These are phyloP conservation scores for Cryphonectria parasitica DNA, from an alignment of 2,329 filamentous ascomycete species.

Conservation along the genomic window DNA sequence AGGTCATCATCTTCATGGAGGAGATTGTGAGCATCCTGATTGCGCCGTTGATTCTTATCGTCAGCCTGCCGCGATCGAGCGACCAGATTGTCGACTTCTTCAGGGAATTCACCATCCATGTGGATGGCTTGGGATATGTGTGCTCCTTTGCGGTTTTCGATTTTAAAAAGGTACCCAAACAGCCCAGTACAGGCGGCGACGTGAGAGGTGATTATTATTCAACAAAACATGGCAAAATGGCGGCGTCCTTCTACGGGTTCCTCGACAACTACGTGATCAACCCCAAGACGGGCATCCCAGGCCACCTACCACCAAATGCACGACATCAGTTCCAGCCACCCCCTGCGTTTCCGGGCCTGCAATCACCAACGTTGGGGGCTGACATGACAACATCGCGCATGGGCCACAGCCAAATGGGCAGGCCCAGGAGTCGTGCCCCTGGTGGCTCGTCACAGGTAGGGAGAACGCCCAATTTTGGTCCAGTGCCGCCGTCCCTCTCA, in stretches of 20 bases:
- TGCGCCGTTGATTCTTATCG: constrained; percentile 86
- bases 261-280: constrained; percentile 87
- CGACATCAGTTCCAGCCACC: constrained; percentile 73
- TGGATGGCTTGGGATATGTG: constrained; percentile 93
- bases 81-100: constrained; percentile 98
- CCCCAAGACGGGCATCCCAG: constrained; percentile 67
- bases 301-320: constrained; percentile 59
- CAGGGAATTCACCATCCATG: constrained; percentile 94
- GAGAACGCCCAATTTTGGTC: constrained; percentile 49
- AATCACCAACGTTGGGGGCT: constrained; percentile 61
- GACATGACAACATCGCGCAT: constrained; percentile 59
- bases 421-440: constrained; percentile 46
- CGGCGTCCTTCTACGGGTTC: constrained; percentile 95
- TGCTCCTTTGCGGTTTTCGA: constrained; percentile 98
- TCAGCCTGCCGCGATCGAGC: constrained; percentile 83
- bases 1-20: constrained; percentile 87
- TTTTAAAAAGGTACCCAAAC: constrained; percentile 78
- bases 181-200: constrained; percentile 54
- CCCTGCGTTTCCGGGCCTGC: constrained; percentile 73
- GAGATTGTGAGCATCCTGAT: constrained; percentile 92
- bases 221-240: constrained; percentile 96
- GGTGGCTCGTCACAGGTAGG: constrained; percentile 40
- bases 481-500: constrained; percentile 56
- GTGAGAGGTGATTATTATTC: constrained; percentile 91
- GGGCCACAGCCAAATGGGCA: constrained; percentile 46